Evolutionary conservation across 176 grass and related monocot species (phyloP), one percentile per base, ranked within the genome.

Genomic region (Leersia perrieri): DNA sequence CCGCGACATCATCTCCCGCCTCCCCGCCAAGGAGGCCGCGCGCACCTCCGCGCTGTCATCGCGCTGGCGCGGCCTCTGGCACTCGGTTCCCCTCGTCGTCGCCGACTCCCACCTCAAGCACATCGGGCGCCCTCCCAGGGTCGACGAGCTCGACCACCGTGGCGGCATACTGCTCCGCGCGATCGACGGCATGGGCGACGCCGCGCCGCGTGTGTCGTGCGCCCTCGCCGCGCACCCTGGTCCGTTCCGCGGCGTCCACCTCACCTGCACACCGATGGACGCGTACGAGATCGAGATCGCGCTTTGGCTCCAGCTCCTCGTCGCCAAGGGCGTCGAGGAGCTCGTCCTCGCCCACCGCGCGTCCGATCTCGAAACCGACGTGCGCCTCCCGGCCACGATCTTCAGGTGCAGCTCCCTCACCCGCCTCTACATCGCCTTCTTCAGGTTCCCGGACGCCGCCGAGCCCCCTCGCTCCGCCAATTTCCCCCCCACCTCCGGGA

Each of bases 41-140:
- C n/a, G n/a, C 74, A 77, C 74, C 69, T 23, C 74, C 53, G 55
- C 62, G 30, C 74, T 77, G 4, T 62, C 51, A 53, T n/a, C 51
- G 28, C 74, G 55, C 33, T 77, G 74, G 74, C 74, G 74, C 30
- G 7, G 31, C 4, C 7, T 77, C 51, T 77, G 51, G 55, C 29
- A n/a, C 49, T 63, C 53, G 53, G n/a, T 23, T 3, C 74, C 74
- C 2, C 55, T 38, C 22, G 15, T 62, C 55, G 33, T 41, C 23
- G 11, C 9, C n/a, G 69, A 72, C 69, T 38, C 12, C 69, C 69
- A 73, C 70, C 41, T 73, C 70, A 10, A 29, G 36, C 40, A 41
- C 40, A 41, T 11, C 9, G 40, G 40, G 40, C 10, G 11, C 40
- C 11, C 40, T 41, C 40, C 40, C 40, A 11, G 11, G 40, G 1